Evolutionary conservation across 768 basidiomycete species (phyloP).

Genomic region (Lactifluus hygrophoroides): DNA sequence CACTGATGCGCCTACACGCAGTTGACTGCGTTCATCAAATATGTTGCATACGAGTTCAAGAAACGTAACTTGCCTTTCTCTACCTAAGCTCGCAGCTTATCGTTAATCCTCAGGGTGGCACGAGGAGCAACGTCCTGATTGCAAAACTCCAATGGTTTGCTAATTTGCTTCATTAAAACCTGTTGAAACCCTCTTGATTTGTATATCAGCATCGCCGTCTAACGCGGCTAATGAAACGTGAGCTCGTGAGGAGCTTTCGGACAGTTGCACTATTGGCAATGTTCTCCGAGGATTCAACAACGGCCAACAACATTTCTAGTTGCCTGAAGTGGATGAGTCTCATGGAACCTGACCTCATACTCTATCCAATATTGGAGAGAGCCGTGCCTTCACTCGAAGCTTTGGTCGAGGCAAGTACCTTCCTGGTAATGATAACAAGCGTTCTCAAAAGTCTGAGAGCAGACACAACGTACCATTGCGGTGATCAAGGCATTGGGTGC

Average conservation of each 20-base stretch:
- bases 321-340: conserved; percentile 75
- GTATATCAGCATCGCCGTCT: conserved; percentile 55
- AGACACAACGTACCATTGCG: conserved; percentile 81
- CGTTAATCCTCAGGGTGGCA: conserved; percentile 48
- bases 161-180: not conserved
- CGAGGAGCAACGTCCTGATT: conserved; percentile 66
- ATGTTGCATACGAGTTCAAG: conserved; percentile 76
- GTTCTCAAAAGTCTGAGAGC: conserved; percentile 7
- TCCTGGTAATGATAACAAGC: not conserved
- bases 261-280: conserved; percentile 83
- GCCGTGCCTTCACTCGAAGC: conserved; percentile 84
- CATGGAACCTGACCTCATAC: conserved; percentile 80
- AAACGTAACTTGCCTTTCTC: conserved; percentile 40
- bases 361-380: conserved; percentile 73
- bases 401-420: conserved; percentile 58
- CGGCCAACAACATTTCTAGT: conserved; percentile 67
- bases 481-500: conserved; percentile 81
- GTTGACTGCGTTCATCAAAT: conserved; percentile 82
- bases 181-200: not conserved
- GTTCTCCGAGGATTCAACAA: conserved; percentile 76
- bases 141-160: conserved; percentile 65
- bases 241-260: conserved; percentile 73
- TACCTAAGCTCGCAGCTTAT: not conserved
- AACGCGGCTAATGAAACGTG: conserved; percentile 69
- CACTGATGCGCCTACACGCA: conserved; percentile 25